These are phyloP conservation scores for Sporothrix pallida DNA, from an alignment of 2,329 filamentous ascomycete species.

Conservation along the genomic window DNA sequence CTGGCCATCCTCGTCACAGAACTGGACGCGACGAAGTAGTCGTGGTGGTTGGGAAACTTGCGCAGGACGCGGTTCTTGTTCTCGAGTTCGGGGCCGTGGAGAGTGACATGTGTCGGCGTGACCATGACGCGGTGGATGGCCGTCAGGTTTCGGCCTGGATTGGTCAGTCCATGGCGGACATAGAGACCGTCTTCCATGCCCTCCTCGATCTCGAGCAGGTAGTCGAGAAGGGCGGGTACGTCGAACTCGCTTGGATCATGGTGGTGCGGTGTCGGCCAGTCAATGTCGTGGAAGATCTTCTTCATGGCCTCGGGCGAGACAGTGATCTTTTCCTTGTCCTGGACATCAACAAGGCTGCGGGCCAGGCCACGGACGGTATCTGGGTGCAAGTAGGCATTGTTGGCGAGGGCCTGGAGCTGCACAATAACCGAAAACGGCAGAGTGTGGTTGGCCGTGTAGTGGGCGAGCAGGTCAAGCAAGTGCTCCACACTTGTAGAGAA, in stretches of 20 bases:
- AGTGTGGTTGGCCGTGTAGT: slow-evolving; percentile 40
- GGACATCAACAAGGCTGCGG: slow-evolving; percentile 46
- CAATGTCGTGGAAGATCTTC: slow-evolving; percentile 58
- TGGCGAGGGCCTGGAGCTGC: slow-evolving; percentile 67
- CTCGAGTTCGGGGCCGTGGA: slow-evolving; percentile 68
- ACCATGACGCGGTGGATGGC: slow-evolving; percentile 62
- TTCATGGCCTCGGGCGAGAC: slow-evolving; percentile 62
- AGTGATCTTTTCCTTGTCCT: slow-evolving; percentile 43
- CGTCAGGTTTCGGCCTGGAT: slow-evolving; percentile 50
- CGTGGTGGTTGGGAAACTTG: slow-evolving; percentile 63
- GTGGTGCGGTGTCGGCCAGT: slow-evolving; percentile 58
- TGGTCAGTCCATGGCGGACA: slow-evolving; percentile 37
- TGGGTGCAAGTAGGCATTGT: slow-evolving; percentile 68
- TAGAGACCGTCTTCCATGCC: slow-evolving; percentile 37
- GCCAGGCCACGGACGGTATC: slow-evolving; percentile 55
- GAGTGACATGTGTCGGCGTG: slow-evolving; percentile 63
- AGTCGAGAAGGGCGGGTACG: slow-evolving; percentile 48
- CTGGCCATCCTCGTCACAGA: slow-evolving; percentile 74
- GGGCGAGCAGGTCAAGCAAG: slow-evolving; percentile 42
- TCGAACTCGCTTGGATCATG: slow-evolving; percentile 52
- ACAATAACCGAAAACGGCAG: slow-evolving; percentile 63
- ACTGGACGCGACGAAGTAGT: slow-evolving; percentile 74
- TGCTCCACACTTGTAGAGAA: background rate
- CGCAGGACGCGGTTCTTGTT: slow-evolving; percentile 73
- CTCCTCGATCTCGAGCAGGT: slow-evolving; percentile 51